Evolutionary conservation across 2,329 filamentous ascomycete genomes (phyloP).

Genomic region (Penicillium sclerotigenum): DNA sequence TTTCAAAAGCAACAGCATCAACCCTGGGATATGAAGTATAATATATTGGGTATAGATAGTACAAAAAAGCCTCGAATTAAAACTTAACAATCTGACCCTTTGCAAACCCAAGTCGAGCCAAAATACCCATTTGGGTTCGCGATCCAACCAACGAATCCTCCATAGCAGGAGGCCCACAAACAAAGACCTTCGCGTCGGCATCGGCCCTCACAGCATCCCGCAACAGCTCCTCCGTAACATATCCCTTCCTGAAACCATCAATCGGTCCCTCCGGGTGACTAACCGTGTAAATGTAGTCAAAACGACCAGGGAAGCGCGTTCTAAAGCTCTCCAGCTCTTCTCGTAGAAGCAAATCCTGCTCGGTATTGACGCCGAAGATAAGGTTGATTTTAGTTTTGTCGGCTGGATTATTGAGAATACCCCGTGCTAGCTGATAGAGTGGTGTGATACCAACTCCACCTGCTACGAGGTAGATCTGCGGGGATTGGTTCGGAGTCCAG

Average conservation of each 20-base stretch:
- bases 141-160: constrained; percentile 46
- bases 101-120: constrained; percentile 57
- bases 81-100: constrained; percentile 61
- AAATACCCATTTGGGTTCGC: constrained; percentile 44
- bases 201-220: constrained; percentile 46
- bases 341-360: constrained; percentile 59
- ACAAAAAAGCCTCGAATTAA: constrained; percentile 25
- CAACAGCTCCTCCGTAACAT: constrained; percentile 57
- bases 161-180: constrained; percentile 69
- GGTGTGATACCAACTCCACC: constrained; percentile 72
- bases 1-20: not conserved
- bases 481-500: constrained; percentile 51
- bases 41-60: not conserved
- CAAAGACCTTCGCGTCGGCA: constrained; percentile 58
- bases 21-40: not conserved
- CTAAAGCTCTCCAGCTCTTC: constrained; percentile 56
- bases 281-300: constrained; percentile 59
- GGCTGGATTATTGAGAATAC: constrained; percentile 59
- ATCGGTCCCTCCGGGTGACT: constrained; percentile 40
- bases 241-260: constrained; percentile 51
- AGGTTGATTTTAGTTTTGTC: constrained; percentile 64
- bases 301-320: constrained; percentile 51
- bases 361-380: constrained; percentile 64
- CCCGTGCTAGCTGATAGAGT: constrained; percentile 61
- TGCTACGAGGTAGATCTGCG: constrained; percentile 63